Conservation (phyloP, 768 basidiomycete genomes). For the Xerocomellus intermedius region DNA sequence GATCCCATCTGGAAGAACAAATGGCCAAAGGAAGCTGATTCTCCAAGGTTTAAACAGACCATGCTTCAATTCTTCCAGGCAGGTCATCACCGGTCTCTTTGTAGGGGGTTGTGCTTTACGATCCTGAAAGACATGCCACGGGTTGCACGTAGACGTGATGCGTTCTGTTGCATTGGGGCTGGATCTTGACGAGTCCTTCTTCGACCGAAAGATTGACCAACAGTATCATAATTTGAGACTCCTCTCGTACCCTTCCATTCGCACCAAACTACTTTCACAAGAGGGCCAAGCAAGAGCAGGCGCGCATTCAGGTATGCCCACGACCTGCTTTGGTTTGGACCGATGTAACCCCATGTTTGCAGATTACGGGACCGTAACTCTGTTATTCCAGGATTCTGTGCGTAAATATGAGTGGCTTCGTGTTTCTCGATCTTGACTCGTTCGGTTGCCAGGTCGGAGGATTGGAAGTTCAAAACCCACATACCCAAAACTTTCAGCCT, state of each 20-base stretch:
- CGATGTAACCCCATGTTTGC: not conserved
- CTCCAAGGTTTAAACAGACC: constrained; percentile 64
- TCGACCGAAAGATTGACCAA: constrained; percentile 71
- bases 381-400: constrained; percentile 77
- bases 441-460: constrained; percentile 61
- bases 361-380: constrained; percentile 82
- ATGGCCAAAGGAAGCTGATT: constrained; percentile 68
- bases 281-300: constrained; percentile 80
- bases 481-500: constrained; percentile 66
- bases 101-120: not conserved
- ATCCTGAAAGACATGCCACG: constrained; percentile 60
- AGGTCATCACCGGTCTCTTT: constrained; percentile 12
- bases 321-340: not conserved
- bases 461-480: constrained; percentile 78
- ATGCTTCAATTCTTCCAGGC: constrained; percentile 79
- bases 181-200: constrained; percentile 68
- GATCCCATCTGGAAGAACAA: constrained; percentile 74
- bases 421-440: not conserved
- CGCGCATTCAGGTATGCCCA: constrained; percentile 64
- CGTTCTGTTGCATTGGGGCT: constrained; percentile 83
- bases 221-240: constrained; percentile 81
- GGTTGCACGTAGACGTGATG: constrained; percentile 76
- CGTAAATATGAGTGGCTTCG: constrained; percentile 12
- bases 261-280: constrained; percentile 49
- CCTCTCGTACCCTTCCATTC: constrained; percentile 79